Conservation (phyloP, 768 basidiomycete genomes). For the Candolleomyces eurysporus region DNA sequence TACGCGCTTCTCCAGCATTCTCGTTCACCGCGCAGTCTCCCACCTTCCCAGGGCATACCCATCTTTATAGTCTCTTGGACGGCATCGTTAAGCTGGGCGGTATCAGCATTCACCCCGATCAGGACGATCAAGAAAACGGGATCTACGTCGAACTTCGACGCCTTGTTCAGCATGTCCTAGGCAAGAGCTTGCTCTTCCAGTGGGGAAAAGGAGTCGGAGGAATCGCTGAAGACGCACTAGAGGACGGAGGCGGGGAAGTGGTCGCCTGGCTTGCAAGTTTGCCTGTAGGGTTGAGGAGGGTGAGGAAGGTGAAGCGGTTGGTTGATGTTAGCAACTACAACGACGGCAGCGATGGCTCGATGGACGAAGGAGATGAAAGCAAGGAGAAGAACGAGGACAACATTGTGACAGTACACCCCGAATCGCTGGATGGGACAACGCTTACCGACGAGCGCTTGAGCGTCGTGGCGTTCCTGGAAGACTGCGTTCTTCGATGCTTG, state of each 20-base stretch:
- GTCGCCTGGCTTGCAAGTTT: conserved; percentile 4
- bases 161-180: conserved; percentile 66
- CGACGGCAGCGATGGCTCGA: not conserved
- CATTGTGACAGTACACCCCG: conserved; percentile 20
- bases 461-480: conserved; percentile 74
- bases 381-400: conserved; percentile 1
- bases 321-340: not conserved
- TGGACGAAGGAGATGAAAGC: not conserved
- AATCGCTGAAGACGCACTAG: not conserved
- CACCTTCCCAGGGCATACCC: conserved; percentile 23
- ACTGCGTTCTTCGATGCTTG: conserved; percentile 77
- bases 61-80: conserved; percentile 67
- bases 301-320: conserved; percentile 5
- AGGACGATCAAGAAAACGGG: not conserved
- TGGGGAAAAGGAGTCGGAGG: not conserved
- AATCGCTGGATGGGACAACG: conserved; percentile 56
- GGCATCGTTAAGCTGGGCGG: conserved; percentile 14
- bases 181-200: conserved; percentile 75
- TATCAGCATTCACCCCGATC: conserved; percentile 34
- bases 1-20: conserved; percentile 80
- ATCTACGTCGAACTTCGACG: conserved; percentile 26
- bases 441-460: conserved; percentile 56
- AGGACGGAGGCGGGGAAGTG: conserved; percentile 5
- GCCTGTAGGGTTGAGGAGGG: conserved; percentile 1
- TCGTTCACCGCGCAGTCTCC: conserved; percentile 46